phyloP scores from a whole-genome alignment of 1,284 basidiomycete species.

The Schizophyllum amplum region DNA sequence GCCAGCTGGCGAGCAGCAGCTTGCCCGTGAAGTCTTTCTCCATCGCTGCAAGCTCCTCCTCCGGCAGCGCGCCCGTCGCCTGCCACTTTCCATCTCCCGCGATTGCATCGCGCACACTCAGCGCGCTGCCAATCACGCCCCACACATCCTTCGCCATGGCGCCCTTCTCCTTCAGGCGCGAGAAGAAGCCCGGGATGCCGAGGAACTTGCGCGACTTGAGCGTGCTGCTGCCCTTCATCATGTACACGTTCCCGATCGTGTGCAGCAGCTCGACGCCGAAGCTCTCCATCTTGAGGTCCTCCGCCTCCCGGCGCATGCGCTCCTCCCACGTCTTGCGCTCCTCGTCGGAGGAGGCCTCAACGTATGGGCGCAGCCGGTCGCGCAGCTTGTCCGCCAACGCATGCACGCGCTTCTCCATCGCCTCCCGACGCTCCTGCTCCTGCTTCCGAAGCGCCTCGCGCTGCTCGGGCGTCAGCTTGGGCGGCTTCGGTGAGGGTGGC shows the following conservation, averaged over 20 bases:
- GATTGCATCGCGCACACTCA: constrained; percentile 66
- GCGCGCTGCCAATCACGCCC: constrained; percentile 88
- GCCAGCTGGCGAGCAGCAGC: constrained; percentile 91
- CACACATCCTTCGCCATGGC: constrained; percentile 89
- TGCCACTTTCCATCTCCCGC: constrained; percentile 90
- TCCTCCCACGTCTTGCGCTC: constrained; percentile 77
- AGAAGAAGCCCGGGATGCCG: constrained; percentile 90
- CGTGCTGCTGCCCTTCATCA: constrained; percentile 89
- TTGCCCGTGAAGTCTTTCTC: constrained; percentile 96
- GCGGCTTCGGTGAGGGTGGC: constrained; percentile 52
- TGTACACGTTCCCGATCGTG: constrained; percentile 85
- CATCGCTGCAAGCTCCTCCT: constrained; percentile 79
- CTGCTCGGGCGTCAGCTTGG: constrained; percentile 82
- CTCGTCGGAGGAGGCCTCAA: constrained; percentile 83
- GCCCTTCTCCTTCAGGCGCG: constrained; percentile 91
- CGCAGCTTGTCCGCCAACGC: constrained; percentile 70
- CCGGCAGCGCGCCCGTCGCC: constrained; percentile 77
- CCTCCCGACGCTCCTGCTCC: constrained; percentile 72
- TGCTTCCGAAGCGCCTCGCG: constrained; percentile 74
- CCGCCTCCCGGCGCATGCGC: constrained; percentile 80
- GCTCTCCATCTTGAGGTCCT: constrained; percentile 96
- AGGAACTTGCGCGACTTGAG: constrained; percentile 90
- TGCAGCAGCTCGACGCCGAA: constrained; percentile 94
- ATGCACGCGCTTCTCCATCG: constrained; percentile 71
- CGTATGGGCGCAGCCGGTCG: constrained; percentile 80